Evolutionary conservation across 2,329 filamentous ascomycete genomes (phyloP).

Genomic region (Phialemoniopsis sp.): DNA sequence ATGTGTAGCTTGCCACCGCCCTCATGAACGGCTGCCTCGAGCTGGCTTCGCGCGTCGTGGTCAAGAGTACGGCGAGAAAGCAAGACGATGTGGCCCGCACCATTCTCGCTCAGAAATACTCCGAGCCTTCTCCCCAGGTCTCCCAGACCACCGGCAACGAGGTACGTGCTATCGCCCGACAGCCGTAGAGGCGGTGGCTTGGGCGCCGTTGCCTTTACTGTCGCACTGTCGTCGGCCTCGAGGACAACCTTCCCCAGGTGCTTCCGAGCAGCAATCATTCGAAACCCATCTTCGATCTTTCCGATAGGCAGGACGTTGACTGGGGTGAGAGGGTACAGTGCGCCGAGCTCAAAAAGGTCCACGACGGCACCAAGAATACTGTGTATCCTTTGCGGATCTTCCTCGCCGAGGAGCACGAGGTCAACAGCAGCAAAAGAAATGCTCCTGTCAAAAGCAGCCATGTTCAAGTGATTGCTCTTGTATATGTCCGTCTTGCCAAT

Average conservation of each 20-base stretch:
- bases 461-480: constrained; percentile 23
- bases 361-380: constrained; percentile 2
- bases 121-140: constrained; percentile 20
- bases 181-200: constrained; percentile 6
- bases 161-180: constrained; percentile 17
- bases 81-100: constrained; percentile 22
- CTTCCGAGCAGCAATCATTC: constrained; percentile 34
- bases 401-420: constrained; percentile 3
- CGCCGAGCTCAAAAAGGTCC: constrained; percentile 3
- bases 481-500: constrained; percentile 22
- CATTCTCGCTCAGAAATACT: constrained; percentile 17
- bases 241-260: constrained; percentile 34
- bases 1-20: constrained; percentile 15
- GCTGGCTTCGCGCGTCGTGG: constrained; percentile 3
- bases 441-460: constrained; percentile 23
- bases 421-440: constrained; percentile 7
- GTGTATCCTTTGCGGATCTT: neutral
- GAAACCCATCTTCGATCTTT: constrained; percentile 32
- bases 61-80: constrained; percentile 19
- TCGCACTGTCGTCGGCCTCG: constrained; percentile 6
- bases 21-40: constrained; percentile 8
- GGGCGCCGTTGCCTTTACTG: constrained; percentile 11
- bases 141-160: constrained; percentile 27
- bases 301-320: constrained; percentile 27
- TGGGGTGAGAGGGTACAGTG: constrained; percentile 20